A percentile compares a stretch with the other conserved stretches of the same genome.
phyloP scores from a whole-genome alignment of 225 moss, liverwort and hornwort genomes.

The Straminergon stramineum region DNA sequence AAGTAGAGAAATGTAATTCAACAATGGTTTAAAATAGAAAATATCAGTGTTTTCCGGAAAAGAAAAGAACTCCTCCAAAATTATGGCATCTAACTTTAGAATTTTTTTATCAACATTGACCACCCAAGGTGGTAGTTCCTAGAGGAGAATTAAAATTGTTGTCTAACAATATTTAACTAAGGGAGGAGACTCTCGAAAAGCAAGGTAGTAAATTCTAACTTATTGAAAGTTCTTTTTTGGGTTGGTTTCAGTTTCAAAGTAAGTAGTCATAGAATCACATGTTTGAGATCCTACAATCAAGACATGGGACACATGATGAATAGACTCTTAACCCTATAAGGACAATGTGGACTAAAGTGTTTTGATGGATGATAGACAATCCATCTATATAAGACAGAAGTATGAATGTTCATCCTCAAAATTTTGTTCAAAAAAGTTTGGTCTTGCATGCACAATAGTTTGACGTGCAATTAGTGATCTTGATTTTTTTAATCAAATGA shows the following conservation, averaged over 20 bases:
- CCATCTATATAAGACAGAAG: background rate
- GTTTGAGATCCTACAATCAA: accelerated
- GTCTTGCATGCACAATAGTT: background rate
- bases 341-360: accelerated
- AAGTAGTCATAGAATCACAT: accelerated
- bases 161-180: accelerated
- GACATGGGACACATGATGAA: background rate
- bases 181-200: too few species aligned
- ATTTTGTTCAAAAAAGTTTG: background rate
- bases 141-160: background rate
- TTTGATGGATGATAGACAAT: background rate
- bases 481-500: background rate
- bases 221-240: background rate
- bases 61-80: background rate
- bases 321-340: accelerated
- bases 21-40: background rate
- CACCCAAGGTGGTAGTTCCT: accelerated
- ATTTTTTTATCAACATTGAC: background rate
- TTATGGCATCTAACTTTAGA: background rate
- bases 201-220: accelerated
- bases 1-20: background rate
- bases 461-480: background rate
- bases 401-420: too few species aligned
- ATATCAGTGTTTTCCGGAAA: accelerated
- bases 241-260: background rate